A percentile compares a stretch with the other conserved stretches of the same genome.
These are phyloP conservation scores for Euclidium syriacum DNA, from an alignment of 345 rosid genomes.

Conservation along the genomic window DNA sequence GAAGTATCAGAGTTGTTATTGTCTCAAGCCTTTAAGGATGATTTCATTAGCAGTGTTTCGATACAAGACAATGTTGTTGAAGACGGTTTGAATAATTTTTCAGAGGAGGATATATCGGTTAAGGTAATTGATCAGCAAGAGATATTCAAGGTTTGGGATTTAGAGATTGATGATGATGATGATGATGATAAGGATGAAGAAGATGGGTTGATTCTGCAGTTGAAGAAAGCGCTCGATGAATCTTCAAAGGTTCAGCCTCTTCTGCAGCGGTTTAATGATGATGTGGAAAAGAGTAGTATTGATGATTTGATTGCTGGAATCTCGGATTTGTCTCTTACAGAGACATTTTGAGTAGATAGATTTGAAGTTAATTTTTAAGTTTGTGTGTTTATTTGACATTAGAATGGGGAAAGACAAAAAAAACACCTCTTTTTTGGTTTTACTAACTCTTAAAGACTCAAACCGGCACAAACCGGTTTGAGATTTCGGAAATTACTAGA, in stretches of 20 bases:
- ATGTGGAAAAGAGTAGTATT: conserved; percentile 29
- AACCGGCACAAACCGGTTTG: neutral
- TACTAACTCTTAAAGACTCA: neutral
- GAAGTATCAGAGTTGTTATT: conserved; percentile 1
- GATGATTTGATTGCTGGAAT: conserved; percentile 46
- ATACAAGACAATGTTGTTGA: neutral
- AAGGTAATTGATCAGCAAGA: conserved; percentile 24
- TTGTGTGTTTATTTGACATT: neutral
- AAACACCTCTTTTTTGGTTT: neutral
- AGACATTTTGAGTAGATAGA: conserved; percentile 16
- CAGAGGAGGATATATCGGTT: conserved; percentile 11
- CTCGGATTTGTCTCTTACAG: conserved; percentile 48
- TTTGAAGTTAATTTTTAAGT: neutral
- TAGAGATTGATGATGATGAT: conserved; percentile 41
- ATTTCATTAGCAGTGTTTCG: conserved; percentile 25
- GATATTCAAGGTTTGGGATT: conserved; percentile 70
- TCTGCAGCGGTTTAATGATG: conserved; percentile 23
- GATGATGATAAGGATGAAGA: conserved; percentile 53
- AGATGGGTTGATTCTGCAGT: conserved; percentile 44
- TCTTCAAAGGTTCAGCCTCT: conserved; percentile 7
- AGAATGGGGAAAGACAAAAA: no score
- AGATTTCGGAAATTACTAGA: neutral
- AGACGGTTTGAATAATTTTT: neutral
- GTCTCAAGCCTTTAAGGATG: conserved; percentile 25
- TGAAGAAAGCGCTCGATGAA: conserved; percentile 43